Evolutionary conservation across 805 yeast genomes (phyloP).

Genomic region (Jamesozyma lodderae): DNA sequence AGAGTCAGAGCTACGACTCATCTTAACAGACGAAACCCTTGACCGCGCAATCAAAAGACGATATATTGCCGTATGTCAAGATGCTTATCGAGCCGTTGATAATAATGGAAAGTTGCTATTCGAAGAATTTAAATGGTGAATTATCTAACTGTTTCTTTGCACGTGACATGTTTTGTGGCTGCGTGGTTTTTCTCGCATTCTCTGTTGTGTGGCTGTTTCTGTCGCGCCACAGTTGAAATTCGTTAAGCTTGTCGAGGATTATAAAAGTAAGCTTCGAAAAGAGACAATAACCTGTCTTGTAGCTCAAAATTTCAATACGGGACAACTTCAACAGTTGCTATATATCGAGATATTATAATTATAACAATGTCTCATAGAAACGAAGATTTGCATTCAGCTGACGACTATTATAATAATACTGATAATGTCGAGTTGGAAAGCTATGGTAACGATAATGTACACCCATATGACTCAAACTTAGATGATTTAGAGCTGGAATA

Average conservation of each 20-base stretch:
- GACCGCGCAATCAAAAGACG: not conserved
- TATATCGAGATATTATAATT: too few relatives aligned
- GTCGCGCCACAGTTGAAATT: not conserved
- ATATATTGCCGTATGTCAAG: not conserved
- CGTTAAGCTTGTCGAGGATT: too few relatives aligned
- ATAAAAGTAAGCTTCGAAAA: too few relatives aligned
- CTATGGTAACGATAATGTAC: not conserved
- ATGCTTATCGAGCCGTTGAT: not conserved
- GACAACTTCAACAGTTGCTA: too few relatives aligned
- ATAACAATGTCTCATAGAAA: too few relatives aligned
- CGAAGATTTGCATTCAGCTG: too few relatives aligned
- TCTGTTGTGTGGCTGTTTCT: not conserved
- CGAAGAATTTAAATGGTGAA: not conserved
- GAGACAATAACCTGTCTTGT: too few relatives aligned
- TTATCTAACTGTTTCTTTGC: too few relatives aligned
- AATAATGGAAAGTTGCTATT: not conserved
- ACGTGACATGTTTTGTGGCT: not conserved
- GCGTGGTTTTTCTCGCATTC: not conserved
- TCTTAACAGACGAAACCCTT: not conserved
- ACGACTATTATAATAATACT: not conserved
- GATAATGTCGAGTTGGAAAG: constrained; percentile 1
- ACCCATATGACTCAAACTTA: constrained; percentile 7
- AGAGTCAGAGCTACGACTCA: not conserved
- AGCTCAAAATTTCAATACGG: too few relatives aligned
- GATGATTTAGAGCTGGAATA: constrained; percentile 26